Evolutionary conservation across 768 basidiomycete genomes (phyloP), one percentile per base, ranked within the genome.

Genomic region (Leccinum boreale): DNA sequence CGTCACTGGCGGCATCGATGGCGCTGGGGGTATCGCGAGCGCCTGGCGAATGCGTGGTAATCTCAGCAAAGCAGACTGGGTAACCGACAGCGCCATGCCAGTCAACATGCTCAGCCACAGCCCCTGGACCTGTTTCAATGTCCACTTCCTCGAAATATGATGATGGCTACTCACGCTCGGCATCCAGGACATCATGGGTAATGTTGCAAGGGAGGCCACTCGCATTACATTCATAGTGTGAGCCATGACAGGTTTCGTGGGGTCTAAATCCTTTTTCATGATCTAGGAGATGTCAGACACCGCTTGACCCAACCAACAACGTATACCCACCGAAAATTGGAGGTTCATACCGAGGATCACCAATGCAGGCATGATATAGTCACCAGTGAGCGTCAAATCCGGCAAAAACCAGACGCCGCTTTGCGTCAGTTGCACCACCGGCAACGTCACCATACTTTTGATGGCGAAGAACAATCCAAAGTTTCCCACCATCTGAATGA

Each of bases 381-480:
- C 85, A 12, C 94, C 92, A 68, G 92, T 91, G n/a, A 79, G 70
- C 0, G 93, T 92, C 61, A 98, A 73, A 72, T 98, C 89, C 0
- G 85, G 85, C 39, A 95, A 70, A 74, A 86, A 85, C 47, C 72
- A 77, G 29, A 93, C 70, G 0, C 95, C 94, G 57, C 91, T 93
- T 59, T 85, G 76, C 62, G 81, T 79, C 65, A 98, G 70, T 74
- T 93, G 92, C 53, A 79, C 79, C 19, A 97, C 71, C 0, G 92
- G 91, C 47, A 86, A 70, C 50, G 79, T 76, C 63, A 87, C 86
- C 77, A 98, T 80, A 49, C 75, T 76, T 73, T 84, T 85, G 55
- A 96, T 70, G 17, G 83, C 92, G 62, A 93, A 87, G 80, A 98
- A 98, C 75, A 92, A 74, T 14, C 87, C 85, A 31, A 97, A 73